Base-by-base conservation (phyloP, 192 early-diverging fungal genomes). In the Backusella tarrabulga region DNA sequence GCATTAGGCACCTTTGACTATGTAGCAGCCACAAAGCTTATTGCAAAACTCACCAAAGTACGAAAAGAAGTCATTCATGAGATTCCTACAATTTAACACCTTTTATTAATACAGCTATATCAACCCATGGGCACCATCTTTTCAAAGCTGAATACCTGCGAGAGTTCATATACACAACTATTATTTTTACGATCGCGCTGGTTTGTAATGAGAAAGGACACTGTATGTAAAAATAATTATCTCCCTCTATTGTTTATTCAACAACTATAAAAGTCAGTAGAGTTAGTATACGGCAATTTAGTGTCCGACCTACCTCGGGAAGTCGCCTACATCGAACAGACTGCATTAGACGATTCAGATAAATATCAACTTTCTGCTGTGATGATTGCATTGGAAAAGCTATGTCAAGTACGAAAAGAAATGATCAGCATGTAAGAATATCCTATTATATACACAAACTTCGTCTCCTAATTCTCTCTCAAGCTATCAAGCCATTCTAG, bases 1-100 rank as follows among this genome's bases (percentile, higher is more conserved):
- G 87, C 86, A 34, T 34, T 87, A 21, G 86, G 86, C 26, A 80
- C 86, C 4, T 87, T 87, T 72, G 86, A 87, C 71, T 87, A 85
- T 81, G 74, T 67, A 38, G 82, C 84, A 14, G 82, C 86, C 14
- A 84, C 81, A 67, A 87, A 85, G 73, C 78, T 84, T 14, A 69
- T 80, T 6, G 42, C 80, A 38, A 75, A 78, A 36, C 76, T 87
- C 32, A 72, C 56, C 41, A 85, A 85, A 74, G 86, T 87, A 77
- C 42, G 29, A 4, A 32, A 32, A 32, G 3, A 32, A 32, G 2
- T 3, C 32, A 32, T 32, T 32, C 1, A 3, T 32, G 32, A 32
- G 2, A 32, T 32, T 32, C 32, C 32, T 32, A 32, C 32, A 32
- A 32, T 52, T 35, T 7, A 44, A 44, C 35, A 34, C 17, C 63